These are phyloP conservation scores for Nidula niveotomentosa DNA, from an alignment of 1,284 basidiomycete genomes.

Conservation along the genomic window DNA sequence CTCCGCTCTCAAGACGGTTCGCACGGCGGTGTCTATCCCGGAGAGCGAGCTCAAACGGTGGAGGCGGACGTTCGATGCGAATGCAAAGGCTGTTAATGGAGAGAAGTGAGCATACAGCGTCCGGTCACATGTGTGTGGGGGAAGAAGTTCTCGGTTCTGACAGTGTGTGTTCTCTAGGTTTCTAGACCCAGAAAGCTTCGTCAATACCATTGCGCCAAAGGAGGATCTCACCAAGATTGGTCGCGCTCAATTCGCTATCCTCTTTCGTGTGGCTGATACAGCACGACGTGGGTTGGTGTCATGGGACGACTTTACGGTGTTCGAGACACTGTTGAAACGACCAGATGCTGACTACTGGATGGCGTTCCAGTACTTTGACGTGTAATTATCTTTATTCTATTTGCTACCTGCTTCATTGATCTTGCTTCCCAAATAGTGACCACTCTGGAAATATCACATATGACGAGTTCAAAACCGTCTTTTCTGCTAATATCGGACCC, in stretches of 20 bases:
- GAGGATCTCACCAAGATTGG: constrained; percentile 84
- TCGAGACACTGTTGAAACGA: constrained; percentile 87
- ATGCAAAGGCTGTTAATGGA: constrained; percentile 73
- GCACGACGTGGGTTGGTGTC: constrained; percentile 79
- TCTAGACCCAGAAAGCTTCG: constrained; percentile 82
- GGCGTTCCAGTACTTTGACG: constrained; percentile 95
- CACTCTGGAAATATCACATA: constrained; percentile 87
- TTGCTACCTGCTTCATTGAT: too few species aligned
- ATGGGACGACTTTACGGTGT: constrained; percentile 94
- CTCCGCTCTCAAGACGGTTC: constrained; percentile 62
- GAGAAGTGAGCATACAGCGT: constrained; percentile 67
- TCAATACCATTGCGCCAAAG: constrained; percentile 89
- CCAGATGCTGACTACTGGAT: constrained; percentile 96
- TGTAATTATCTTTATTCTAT: constrained; percentile 51
- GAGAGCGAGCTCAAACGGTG: constrained; percentile 86
- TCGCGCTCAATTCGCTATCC: constrained; percentile 81
- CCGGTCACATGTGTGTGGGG: constrained; percentile 19
- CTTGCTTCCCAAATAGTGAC: constrained; percentile 50
- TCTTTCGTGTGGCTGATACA: constrained; percentile 90
- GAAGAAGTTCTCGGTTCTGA: constrained; percentile 1
- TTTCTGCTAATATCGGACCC: constrained; percentile 77
- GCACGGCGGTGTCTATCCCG: constrained; percentile 67
- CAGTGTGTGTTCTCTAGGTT: constrained; percentile 46
- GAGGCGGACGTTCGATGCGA: constrained; percentile 82
- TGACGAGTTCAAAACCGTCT: constrained; percentile 91